Conservation (phyloP, 2,329 filamentous ascomycete genomes). For the Sarocladium strictum region DNA sequence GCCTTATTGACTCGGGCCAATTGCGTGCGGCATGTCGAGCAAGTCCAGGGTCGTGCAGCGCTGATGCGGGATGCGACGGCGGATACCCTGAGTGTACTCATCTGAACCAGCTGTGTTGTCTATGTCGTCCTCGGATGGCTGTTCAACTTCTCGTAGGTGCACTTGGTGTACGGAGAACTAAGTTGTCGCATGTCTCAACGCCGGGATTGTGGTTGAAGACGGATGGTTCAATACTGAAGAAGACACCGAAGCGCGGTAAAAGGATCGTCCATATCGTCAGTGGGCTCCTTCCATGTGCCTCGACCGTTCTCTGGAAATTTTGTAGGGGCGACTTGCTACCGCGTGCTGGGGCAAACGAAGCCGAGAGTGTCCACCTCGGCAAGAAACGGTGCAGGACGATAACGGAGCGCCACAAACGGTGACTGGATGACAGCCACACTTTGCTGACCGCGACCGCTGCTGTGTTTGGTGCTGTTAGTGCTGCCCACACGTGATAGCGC, state of each 20-base stretch:
- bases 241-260: background rate
- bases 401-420: background rate
- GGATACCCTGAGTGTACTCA: constrained; percentile 36
- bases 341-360: constrained; percentile 1
- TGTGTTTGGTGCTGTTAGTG: constrained; percentile 12
- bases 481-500: constrained; percentile 25
- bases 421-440: background rate
- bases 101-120: constrained; percentile 17
- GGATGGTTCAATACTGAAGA: background rate
- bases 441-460: background rate
- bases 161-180: background rate
- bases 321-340: background rate
- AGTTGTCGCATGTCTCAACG: background rate
- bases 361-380: constrained; percentile 4
- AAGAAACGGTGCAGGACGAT: background rate
- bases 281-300: background rate
- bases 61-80: constrained; percentile 31
- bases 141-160: background rate
- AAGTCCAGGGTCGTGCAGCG: constrained; percentile 37
- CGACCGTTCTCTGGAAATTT: constrained; percentile 6
- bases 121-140: background rate
- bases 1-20: constrained; percentile 25
- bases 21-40: constrained; percentile 38
- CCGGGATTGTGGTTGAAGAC: background rate
- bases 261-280: constrained; percentile 1